These are phyloP conservation scores for Yamadazyma trypodendri DNA, from an alignment of 1,139 yeast species.

Conservation along the genomic window DNA sequence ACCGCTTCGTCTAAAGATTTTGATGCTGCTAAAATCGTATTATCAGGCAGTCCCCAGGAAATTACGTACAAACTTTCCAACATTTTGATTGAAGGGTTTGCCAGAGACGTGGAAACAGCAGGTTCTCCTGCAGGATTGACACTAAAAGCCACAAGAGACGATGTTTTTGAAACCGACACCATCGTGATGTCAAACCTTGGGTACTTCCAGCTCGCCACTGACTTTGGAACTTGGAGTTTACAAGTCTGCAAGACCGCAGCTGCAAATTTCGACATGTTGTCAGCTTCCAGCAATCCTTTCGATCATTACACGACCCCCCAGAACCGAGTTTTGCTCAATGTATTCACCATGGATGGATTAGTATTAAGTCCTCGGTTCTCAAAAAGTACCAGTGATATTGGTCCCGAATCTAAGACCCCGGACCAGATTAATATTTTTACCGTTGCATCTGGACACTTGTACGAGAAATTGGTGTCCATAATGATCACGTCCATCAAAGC, in stretches of 20 bases:
- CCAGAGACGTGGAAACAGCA: slow-evolving; percentile 40
- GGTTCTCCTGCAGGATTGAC: slow-evolving; percentile 52
- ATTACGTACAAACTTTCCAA: slow-evolving; percentile 36
- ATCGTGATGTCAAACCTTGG: slow-evolving; percentile 72
- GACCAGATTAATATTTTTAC: slow-evolving; percentile 68
- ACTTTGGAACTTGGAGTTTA: slow-evolving; percentile 67
- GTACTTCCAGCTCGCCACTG: slow-evolving; percentile 68
- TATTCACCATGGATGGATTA: slow-evolving; percentile 46
- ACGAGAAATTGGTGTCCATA: slow-evolving; percentile 69
- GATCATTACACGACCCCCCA: slow-evolving; percentile 23
- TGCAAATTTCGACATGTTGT: slow-evolving; percentile 31
- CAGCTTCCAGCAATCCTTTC: slow-evolving; percentile 31
- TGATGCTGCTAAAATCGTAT: slow-evolving; percentile 62
- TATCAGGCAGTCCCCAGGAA: slow-evolving; percentile 23
- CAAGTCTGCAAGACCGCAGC: slow-evolving; percentile 31
- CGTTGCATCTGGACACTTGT: slow-evolving; percentile 75
- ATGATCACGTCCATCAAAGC: slow-evolving; percentile 81
- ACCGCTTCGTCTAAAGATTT: slow-evolving; percentile 36
- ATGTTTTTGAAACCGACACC: slow-evolving; percentile 41
- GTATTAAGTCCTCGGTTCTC: slow-evolving; percentile 45
- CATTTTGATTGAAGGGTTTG: slow-evolving; percentile 71
- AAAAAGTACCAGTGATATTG: slow-evolving; percentile 23
- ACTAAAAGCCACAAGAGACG: slow-evolving; percentile 27
- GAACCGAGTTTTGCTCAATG: slow-evolving; percentile 21
- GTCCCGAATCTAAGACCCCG: slow-evolving; percentile 1